Evolutionary conservation across 129 eudicot species (phyloP), one percentile per base, ranked within the genome.

Genomic region (Tagetes patula): DNA sequence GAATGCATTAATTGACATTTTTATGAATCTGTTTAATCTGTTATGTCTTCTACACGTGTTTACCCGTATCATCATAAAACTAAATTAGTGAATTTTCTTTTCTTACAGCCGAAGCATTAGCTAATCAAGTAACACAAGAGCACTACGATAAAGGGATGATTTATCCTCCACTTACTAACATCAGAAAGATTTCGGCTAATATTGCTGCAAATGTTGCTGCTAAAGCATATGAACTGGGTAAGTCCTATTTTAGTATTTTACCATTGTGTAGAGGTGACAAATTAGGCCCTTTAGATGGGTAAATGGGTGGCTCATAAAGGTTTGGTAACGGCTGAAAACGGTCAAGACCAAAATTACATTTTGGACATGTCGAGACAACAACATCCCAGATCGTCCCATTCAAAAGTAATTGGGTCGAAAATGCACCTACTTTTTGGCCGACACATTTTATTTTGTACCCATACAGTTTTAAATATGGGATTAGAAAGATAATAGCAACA

Each of bases 191-290:
- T 70, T 93, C 98, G 0, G 98, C 98, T 49, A 62, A 82, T 67
- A 85, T 89, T 77, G 98, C 98, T 71, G 98, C 98, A 7, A 81
- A 67, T 48, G 98, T 93, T 56, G 98, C 98, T 76, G 88, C 96
- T 40, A 87, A 85, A 82, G 98, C 92, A 41, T 93, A 89, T 77
- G 98, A 93, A 1, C 92, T 93, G 40, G 98, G 98, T 92, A 9
- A 46, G 89, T 74, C 13, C 48, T 38, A 43, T 74, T 12, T 75
- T 8, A 39, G 43, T 38, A 43, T 74, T 12, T 75, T 8, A 39
- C 14, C 46, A 3, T 1, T 33, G 12, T 72, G 59, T 72, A 49
- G 46, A 69, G 39, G 32, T 68, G 11, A 39, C 41, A 54, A 41
- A 65, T 14, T 14, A n/a, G 27, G 27, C 27, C 27, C 27, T 20